These are phyloP conservation scores for Kalanchoe fedtschenkoi DNA, from an alignment of 164 flowering plant genomes.

Conservation along the genomic window DNA sequence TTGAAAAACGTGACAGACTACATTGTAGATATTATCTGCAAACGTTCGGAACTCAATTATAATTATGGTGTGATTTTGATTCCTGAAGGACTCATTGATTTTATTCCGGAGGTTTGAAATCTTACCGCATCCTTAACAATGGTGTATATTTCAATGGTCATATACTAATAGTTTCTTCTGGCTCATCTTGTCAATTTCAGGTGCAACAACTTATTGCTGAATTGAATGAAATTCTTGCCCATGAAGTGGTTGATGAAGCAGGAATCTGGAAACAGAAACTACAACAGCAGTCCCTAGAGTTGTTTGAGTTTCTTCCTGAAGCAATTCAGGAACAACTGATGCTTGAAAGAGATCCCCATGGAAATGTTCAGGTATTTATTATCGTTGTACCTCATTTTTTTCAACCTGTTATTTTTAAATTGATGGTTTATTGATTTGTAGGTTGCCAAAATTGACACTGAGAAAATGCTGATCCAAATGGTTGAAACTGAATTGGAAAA, in stretches of 20 bases:
- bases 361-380: constrained; percentile 92
- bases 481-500: constrained; percentile 87
- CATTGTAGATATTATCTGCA: constrained; percentile 73
- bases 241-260: constrained; percentile 73
- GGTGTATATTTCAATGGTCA: not conserved
- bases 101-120: constrained; percentile 82
- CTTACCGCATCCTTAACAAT: not conserved
- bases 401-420: not conserved
- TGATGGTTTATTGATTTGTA: constrained; percentile 9
- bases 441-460: constrained; percentile 98
- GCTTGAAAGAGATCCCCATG: constrained; percentile 99
- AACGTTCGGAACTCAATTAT: constrained; percentile 73
- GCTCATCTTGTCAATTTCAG: constrained; percentile 25
- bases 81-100: constrained; percentile 97
- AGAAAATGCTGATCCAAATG: constrained; percentile 97
- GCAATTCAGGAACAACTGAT: constrained; percentile 93
- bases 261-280: constrained; percentile 88
- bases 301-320: constrained; percentile 74
- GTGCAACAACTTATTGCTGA: constrained; percentile 89
- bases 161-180: not conserved
- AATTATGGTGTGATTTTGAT: constrained; percentile 93
- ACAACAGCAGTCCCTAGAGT: constrained; percentile 43
- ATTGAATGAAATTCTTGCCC: constrained; percentile 90
- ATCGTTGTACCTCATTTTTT: not conserved
- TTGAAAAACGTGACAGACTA: constrained; percentile 83